Conservation (phyloP, 768 basidiomycete genomes). For the Hericium rajendrae region DNA sequence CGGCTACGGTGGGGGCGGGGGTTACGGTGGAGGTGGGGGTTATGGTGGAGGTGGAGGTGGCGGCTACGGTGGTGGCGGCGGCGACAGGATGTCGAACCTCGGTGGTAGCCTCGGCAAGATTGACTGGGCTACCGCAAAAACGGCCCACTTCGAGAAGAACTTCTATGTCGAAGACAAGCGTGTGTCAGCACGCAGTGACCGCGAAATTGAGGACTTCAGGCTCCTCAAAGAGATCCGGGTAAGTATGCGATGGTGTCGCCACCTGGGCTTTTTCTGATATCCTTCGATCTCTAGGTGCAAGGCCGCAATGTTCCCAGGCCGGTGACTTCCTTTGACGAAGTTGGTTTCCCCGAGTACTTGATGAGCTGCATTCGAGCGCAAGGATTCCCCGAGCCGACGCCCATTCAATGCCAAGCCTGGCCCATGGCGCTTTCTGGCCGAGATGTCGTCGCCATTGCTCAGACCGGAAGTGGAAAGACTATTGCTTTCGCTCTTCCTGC, state of each 20-base stretch:
- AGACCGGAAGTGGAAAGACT: constrained; percentile 98
- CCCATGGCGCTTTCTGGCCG: constrained; percentile 95
- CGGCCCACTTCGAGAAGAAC: constrained; percentile 94
- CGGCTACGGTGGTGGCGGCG: constrained; percentile 44
- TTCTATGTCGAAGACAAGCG: constrained; percentile 90
- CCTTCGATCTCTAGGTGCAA: constrained; percentile 51
- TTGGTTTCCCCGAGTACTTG: constrained; percentile 93
- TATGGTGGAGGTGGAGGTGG: constrained; percentile 38
- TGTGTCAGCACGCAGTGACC: constrained; percentile 65
- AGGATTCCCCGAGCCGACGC: constrained; percentile 84
- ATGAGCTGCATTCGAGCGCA: constrained; percentile 89
- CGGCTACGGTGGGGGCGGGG: constrained; percentile 18
- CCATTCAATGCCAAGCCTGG: constrained; percentile 99
- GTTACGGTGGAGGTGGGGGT: constrained; percentile 30
- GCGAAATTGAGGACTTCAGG: constrained; percentile 85
- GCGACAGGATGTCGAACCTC: constrained; percentile 66
- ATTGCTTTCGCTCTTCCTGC: constrained; percentile 97
- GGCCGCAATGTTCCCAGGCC: constrained; percentile 85
- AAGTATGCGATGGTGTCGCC: constrained; percentile 6
- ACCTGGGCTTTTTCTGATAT: not conserved
- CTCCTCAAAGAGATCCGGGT: constrained; percentile 83
- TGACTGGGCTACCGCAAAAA: constrained; percentile 70
- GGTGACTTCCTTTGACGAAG: constrained; percentile 86
- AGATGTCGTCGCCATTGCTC: constrained; percentile 93
- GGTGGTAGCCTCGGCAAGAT: constrained; percentile 76